phyloP scores from a whole-genome alignment of 192 early-diverging fungal species.

The Gorgonomyces haynaldii region DNA sequence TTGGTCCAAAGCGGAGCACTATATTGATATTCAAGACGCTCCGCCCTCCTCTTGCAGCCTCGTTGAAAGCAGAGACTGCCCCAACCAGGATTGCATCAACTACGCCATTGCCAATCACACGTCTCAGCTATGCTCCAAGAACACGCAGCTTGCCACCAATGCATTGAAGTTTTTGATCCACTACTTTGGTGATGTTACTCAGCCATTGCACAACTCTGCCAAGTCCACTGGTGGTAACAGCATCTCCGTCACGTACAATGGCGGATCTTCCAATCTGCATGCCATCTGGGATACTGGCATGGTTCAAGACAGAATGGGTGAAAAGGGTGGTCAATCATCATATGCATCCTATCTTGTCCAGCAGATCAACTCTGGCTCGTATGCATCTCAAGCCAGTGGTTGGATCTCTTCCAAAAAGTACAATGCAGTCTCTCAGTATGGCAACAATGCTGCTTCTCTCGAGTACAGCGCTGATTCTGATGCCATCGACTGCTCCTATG shows the following conservation, averaged over 20 bases:
- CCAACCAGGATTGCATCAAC: constrained; percentile 1
- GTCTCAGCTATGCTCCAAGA: background rate
- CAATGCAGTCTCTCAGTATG: constrained; percentile 6
- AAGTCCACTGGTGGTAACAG: constrained; percentile 7
- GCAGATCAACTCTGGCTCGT: constrained; percentile 14
- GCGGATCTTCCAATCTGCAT: constrained; percentile 10
- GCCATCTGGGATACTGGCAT: constrained; percentile 13
- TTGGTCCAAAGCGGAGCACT: constrained; percentile 1
- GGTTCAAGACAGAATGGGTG: constrained; percentile 8
- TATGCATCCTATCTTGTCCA: background rate
- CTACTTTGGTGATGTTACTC: constrained; percentile 15
- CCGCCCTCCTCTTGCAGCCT: constrained; percentile 2
- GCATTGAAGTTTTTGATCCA: constrained; percentile 10
- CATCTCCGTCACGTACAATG: constrained; percentile 6
- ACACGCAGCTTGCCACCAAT: background rate
- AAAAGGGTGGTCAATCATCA: background rate
- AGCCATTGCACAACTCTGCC: constrained; percentile 12
- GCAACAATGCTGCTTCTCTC: constrained; percentile 11
- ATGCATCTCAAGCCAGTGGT: background rate
- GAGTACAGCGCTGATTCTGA: constrained; percentile 23
- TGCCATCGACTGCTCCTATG: constrained; percentile 17
- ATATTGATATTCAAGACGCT: constrained; percentile 1
- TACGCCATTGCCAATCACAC: constrained; percentile 4
- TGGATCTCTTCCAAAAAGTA: constrained; percentile 14
- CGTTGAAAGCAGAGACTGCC: constrained; percentile 5